These are phyloP conservation scores for Diplodia scrobiculata DNA, from an alignment of 2,329 filamentous ascomycete species.

Conservation along the genomic window DNA sequence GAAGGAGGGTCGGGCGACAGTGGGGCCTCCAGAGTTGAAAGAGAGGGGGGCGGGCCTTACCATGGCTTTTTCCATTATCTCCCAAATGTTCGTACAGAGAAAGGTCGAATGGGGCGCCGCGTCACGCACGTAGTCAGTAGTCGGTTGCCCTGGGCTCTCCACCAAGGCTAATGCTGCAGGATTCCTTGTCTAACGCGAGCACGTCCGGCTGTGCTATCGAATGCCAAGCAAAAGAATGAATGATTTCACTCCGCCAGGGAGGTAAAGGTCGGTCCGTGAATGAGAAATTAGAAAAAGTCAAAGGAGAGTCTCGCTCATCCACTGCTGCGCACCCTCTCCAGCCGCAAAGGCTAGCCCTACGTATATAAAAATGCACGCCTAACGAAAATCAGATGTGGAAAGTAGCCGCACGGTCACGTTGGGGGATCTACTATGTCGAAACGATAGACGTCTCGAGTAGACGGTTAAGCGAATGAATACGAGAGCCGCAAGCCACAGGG, in stretches of 20 bases:
- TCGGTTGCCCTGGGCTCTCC: not conserved
- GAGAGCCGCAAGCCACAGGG: constrained; percentile 7
- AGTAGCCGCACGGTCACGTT: not conserved
- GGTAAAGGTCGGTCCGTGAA: constrained; percentile 1
- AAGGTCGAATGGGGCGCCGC: not conserved
- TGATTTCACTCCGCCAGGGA: constrained; percentile 15
- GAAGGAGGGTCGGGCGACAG: not conserved
- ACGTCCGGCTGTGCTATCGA: not conserved
- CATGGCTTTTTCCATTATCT: not conserved
- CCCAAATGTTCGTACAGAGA: not conserved
- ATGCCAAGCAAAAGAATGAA: not conserved
- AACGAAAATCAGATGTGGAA: not conserved
- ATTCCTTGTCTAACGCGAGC: not conserved
- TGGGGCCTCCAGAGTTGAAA: not conserved
- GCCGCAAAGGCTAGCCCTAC: constrained; percentile 6
- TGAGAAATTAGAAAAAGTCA: not conserved
- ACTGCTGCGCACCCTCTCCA: not conserved
- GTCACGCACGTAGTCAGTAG: not conserved
- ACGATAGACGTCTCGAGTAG: constrained; percentile 12
- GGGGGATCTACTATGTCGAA: constrained; percentile 20
- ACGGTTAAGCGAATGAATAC: constrained; percentile 19
- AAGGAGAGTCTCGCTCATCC: not conserved
- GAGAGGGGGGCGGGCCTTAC: constrained; percentile 8
- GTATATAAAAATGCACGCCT: constrained; percentile 24
- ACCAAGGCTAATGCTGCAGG: not conserved